Evolutionary conservation across 2,329 filamentous ascomycete species (phyloP).

Genomic region (Diaporthe sp.): DNA sequence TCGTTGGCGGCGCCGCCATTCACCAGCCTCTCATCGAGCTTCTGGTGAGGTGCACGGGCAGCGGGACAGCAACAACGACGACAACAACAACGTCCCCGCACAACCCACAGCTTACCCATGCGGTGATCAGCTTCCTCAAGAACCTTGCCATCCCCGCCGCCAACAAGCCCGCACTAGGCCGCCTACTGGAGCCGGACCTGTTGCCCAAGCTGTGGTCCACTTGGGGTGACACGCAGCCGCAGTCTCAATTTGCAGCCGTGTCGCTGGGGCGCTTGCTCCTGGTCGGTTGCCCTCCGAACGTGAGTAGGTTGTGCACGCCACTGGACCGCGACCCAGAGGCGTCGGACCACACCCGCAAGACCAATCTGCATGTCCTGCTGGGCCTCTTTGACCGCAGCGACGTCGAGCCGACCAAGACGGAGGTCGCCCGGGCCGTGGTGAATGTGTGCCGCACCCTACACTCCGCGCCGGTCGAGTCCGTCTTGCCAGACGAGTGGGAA

Average conservation of each 20-base stretch:
- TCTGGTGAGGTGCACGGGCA: conserved; percentile 54
- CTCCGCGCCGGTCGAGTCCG: conserved; percentile 51
- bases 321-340: conserved; percentile 49
- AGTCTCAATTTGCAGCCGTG: conserved; percentile 72
- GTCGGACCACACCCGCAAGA: conserved; percentile 45
- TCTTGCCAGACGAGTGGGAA: conserved; percentile 52
- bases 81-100: conserved; percentile 14
- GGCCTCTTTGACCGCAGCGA: conserved; percentile 60
- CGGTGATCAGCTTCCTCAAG: conserved; percentile 72
- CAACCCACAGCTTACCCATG: conserved; percentile 66
- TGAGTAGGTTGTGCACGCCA: conserved; percentile 61
- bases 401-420: conserved; percentile 70
- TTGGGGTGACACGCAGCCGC: conserved; percentile 60
- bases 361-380: conserved; percentile 56
- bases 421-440: conserved; percentile 68
- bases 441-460: conserved; percentile 70
- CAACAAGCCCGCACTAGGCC: conserved; percentile 68
- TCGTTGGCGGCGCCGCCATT: conserved; percentile 62
- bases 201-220: conserved; percentile 69
- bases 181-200: conserved; percentile 59
- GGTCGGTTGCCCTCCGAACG: conserved; percentile 66
- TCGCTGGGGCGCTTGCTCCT: conserved; percentile 71
- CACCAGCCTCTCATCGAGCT: conserved; percentile 61
- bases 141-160: conserved; percentile 71
- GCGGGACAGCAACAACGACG: conserved; percentile 43